A percentile compares a stretch with the other conserved stretches of the same genome.
phyloP scores from a whole-genome alignment of 345 rosid genomes.

The Eutrema heterophyllum region DNA sequence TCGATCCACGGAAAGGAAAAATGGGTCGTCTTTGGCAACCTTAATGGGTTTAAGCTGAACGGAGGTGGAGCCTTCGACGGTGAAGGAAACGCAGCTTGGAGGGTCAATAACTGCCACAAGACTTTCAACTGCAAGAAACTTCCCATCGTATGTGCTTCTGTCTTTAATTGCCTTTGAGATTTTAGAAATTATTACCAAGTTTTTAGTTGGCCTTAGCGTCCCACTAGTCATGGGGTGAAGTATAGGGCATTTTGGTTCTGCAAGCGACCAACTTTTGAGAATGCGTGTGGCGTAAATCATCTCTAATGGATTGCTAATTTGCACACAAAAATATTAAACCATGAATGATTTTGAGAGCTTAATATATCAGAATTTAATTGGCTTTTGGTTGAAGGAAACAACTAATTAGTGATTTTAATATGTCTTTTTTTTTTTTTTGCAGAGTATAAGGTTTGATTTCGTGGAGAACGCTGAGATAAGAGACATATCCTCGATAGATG shows the following conservation, averaged over 20 bases:
- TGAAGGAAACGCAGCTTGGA: slow-evolving; percentile 32
- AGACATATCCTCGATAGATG: slow-evolving; percentile 37
- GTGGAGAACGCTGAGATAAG: slow-evolving; percentile 21
- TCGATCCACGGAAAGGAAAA: background rate
- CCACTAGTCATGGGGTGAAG: no score
- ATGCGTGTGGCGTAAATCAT: no score
- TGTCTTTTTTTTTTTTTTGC: background rate
- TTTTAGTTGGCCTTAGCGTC: no score
- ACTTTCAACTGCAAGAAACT: slow-evolving; percentile 22
- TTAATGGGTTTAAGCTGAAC: slow-evolving; percentile 22
- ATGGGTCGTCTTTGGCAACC: slow-evolving; percentile 25
- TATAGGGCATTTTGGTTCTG: no score
- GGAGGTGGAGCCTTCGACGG: slow-evolving; percentile 34
- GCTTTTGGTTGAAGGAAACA: background rate
- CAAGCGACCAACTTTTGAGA: no score
- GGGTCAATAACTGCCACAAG: slow-evolving; percentile 23
- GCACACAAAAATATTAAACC: no score
- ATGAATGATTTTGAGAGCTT: background rate
- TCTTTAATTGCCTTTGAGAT: background rate
- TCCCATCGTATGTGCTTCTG: slow-evolving; percentile 22
- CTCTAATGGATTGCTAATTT: no score
- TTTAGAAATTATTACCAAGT: background rate
- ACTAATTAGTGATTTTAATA: background rate
- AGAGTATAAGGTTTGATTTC: slow-evolving; percentile 33
- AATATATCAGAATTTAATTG: background rate